Conservation (phyloP, 2,329 filamentous ascomycete genomes). For the Ascochyta koolunga region DNA sequence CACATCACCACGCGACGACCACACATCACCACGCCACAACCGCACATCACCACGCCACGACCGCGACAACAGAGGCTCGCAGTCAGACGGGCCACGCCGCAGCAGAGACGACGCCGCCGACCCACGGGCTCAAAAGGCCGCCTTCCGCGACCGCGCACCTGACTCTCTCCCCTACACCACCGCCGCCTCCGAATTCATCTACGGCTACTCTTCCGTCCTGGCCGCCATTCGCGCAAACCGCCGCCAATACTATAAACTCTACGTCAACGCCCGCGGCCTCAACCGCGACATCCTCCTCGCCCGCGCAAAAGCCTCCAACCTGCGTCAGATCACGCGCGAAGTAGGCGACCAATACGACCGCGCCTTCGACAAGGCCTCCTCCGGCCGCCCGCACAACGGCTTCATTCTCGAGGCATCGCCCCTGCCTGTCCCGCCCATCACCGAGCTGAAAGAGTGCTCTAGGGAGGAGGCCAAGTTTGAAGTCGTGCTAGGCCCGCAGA, state of each 20-base stretch:
- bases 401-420: slow-evolving; percentile 86
- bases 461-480: slow-evolving; percentile 43
- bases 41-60: background rate
- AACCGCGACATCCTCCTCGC: slow-evolving; percentile 29
- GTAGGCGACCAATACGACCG: slow-evolving; percentile 68
- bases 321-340: slow-evolving; percentile 47
- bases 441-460: slow-evolving; percentile 59
- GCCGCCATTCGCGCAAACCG: slow-evolving; percentile 73
- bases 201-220: slow-evolving; percentile 80
- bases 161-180: slow-evolving; percentile 73
- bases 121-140: background rate
- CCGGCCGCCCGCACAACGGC: slow-evolving; percentile 86
- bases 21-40: no score
- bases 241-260: slow-evolving; percentile 82
- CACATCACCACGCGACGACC: slow-evolving; percentile 3
- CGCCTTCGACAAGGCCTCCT: slow-evolving; percentile 82
- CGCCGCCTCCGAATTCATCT: slow-evolving; percentile 88
- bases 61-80: slow-evolving; percentile 2
- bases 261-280: slow-evolving; percentile 59
- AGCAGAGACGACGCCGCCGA: background rate
- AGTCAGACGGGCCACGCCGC: background rate
- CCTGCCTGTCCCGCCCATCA: slow-evolving; percentile 73
- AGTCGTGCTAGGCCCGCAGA: slow-evolving; percentile 66
- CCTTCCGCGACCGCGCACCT: slow-evolving; percentile 7
- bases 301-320: slow-evolving; percentile 23